phyloP scores from a whole-genome alignment of 768 basidiomycete species.

The Serpula lacrymans region DNA sequence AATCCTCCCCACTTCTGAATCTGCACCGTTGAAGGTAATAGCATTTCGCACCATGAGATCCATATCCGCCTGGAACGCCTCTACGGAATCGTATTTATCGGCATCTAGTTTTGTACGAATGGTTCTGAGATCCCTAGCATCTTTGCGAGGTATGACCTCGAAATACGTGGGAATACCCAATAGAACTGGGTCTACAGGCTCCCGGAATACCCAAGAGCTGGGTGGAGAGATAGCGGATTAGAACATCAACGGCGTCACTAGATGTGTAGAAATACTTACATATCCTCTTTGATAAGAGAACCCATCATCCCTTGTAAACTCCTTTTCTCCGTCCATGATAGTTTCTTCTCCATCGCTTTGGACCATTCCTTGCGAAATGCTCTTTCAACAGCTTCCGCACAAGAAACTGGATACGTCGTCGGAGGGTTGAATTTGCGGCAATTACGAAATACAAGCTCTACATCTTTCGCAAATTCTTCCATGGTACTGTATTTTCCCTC shows the following conservation, averaged over 20 bases:
- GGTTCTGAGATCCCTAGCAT: conserved; percentile 82
- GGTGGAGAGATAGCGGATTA: neutral
- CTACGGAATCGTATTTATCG: conserved; percentile 77
- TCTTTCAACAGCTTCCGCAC: conserved; percentile 72
- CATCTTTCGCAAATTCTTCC: conserved; percentile 78
- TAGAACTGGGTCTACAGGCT: conserved; percentile 84
- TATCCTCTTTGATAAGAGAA: conserved; percentile 61
- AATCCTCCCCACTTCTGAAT: conserved; percentile 73
- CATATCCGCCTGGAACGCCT: conserved; percentile 81
- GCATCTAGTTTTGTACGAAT: conserved; percentile 78
- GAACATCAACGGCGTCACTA: conserved; percentile 1
- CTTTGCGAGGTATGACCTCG: conserved; percentile 77
- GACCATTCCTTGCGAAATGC: conserved; percentile 85
- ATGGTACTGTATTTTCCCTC: conserved; percentile 70
- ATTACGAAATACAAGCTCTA: conserved; percentile 82
- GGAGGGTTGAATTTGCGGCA: conserved; percentile 92
- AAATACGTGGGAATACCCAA: conserved; percentile 87
- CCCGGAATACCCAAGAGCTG: conserved; percentile 76
- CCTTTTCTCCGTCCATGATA: conserved; percentile 78
- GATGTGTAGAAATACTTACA: conserved; percentile 40
- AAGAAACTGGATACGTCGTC: conserved; percentile 66
- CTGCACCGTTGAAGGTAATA: conserved; percentile 79
- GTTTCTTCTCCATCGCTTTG: conserved; percentile 66
- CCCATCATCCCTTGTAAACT: conserved; percentile 69
- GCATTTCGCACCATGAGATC: conserved; percentile 89